These are phyloP conservation scores for Umbelopsis sp. DNA, from an alignment of 371 early-diverging fungal species.

Conservation along the genomic window DNA sequence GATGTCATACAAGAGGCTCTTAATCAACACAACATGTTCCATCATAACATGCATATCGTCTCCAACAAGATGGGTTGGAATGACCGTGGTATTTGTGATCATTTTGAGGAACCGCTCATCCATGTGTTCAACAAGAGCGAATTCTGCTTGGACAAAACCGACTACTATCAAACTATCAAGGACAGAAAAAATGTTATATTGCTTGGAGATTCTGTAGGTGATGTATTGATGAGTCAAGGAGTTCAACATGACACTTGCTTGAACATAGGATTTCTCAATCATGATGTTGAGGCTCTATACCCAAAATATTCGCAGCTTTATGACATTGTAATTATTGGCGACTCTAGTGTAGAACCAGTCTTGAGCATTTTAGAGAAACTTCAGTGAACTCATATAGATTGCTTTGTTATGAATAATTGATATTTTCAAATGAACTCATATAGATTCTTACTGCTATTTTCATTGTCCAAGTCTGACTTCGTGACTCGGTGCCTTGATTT, in stretches of 20 bases:
- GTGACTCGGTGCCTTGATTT: no score
- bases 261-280: conserved; percentile 75
- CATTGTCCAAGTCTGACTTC: no score
- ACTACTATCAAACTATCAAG: conserved; percentile 43
- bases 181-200: conserved; percentile 62
- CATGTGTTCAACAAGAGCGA: conserved; percentile 83
- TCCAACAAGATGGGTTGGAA: conserved; percentile 77
- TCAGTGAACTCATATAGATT: not conserved
- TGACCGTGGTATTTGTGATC: conserved; percentile 48
- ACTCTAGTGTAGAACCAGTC: conserved; percentile 58
- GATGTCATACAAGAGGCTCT: conserved; percentile 71
- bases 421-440: no score
- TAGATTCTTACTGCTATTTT: no score
- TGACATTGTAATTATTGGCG: conserved; percentile 74
- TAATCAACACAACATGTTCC: conserved; percentile 35
- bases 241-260: conserved; percentile 58
- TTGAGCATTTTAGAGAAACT: conserved; percentile 37
- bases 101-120: conserved; percentile 69
- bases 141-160: conserved; percentile 50
- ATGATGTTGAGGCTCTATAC: conserved; percentile 57
- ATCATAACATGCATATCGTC: conserved; percentile 70
- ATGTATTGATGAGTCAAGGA: conserved; percentile 74
- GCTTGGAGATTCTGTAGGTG: conserved; percentile 77
- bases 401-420: no score
- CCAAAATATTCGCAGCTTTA: conserved; percentile 59